phyloP scores from a whole-genome alignment of 139 green algal species.

The Coccomyxa sp. region DNA sequence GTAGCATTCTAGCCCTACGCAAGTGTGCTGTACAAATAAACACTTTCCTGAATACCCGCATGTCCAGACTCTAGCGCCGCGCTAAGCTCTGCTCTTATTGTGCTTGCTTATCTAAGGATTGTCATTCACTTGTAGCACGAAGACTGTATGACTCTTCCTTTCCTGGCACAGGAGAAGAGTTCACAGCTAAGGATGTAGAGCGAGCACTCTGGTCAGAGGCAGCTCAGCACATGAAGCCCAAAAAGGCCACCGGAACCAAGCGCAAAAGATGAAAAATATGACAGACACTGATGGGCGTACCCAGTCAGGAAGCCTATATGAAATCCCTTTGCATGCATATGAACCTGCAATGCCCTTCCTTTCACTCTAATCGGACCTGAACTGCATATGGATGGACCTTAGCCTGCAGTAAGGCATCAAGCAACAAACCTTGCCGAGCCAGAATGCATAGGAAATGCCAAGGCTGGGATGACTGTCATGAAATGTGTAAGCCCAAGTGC shows the following conservation, averaged over 20 bases:
- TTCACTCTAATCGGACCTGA: no score
- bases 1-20: no score
- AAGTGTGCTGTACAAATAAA: no score
- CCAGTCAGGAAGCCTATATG: neutral
- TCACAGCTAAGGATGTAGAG: conserved; percentile 6
- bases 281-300: neutral
- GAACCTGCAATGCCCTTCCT: no score
- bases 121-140: neutral
- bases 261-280: conserved; percentile 3
- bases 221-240: neutral
- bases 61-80: neutral
- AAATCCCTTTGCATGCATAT: neutral
- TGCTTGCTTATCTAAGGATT: neutral
- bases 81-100: neutral
- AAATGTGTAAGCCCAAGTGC: no score
- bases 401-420: neutral
- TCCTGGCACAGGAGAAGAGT: neutral
- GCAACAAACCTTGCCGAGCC: no score
- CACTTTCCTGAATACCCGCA: neutral
- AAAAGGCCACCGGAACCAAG: conserved; percentile 2
- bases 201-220: conserved; percentile 12
- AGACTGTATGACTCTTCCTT: neutral
- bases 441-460: no score
- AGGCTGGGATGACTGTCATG: no score
- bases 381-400: neutral